These are phyloP conservation scores for Serendipita vermifera DNA, from an alignment of 768 basidiomycete species.

Conservation along the genomic window DNA sequence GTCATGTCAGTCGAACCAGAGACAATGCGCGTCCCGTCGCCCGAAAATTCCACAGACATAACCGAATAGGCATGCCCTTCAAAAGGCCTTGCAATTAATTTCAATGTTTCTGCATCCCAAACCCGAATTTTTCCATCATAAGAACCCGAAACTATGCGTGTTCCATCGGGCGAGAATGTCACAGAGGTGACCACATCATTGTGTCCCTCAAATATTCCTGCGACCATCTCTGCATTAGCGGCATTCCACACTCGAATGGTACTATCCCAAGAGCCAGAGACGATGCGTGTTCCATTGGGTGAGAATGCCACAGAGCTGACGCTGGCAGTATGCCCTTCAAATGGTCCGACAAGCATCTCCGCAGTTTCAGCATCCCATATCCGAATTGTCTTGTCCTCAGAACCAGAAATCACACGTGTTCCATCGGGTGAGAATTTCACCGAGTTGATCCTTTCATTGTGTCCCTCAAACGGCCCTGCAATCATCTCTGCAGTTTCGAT, in stretches of 20 bases:
- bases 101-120: slow-evolving; percentile 23
- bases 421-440: no score
- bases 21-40: slow-evolving; percentile 18
- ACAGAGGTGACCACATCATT: slow-evolving; percentile 17
- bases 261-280: slow-evolving; percentile 22
- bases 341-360: slow-evolving; percentile 18
- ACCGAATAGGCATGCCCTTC: slow-evolving; percentile 22
- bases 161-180: slow-evolving; percentile 21
- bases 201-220: slow-evolving; percentile 15
- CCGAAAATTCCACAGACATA: slow-evolving; percentile 20
- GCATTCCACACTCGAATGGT: slow-evolving; percentile 23
- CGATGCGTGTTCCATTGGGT: slow-evolving; percentile 19
- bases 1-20: slow-evolving; percentile 23
- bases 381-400: no score
- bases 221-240: slow-evolving; percentile 14
- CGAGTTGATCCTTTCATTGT: slow-evolving; percentile 15
- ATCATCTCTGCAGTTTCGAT: slow-evolving; percentile 19
- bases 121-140: slow-evolving; percentile 22
- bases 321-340: no score
- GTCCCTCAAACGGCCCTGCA: slow-evolving; percentile 17
- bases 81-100: slow-evolving; percentile 18
- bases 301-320: slow-evolving; percentile 21
- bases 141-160: slow-evolving; percentile 22
- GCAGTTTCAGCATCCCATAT: slow-evolving; percentile 18
- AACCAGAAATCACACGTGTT: no score